Base-by-base conservation (phyloP, 768 basidiomycete genomes). In the Mycena indigotica region DNA sequence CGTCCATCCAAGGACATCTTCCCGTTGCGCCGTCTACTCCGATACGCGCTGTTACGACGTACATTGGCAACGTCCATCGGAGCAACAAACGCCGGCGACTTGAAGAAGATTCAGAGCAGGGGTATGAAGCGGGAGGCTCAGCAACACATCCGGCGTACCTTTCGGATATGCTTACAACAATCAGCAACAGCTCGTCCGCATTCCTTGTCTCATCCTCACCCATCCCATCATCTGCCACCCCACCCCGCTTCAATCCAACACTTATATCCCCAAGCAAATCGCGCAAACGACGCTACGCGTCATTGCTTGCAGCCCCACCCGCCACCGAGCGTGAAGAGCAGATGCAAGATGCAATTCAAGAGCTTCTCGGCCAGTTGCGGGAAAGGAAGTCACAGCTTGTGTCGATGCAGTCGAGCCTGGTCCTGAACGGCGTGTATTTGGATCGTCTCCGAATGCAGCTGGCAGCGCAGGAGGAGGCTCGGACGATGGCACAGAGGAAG, bases 21-120 rank as follows among this genome's bases (percentile, higher is more conserved):
- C 73, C 71, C n/a, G 39, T 73, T 2, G 46, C 55, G 10, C 69
- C 59, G 21, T 58, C 53, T 50, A 62, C 53, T 5, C 58, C 58
- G 4, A 29, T 59, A 5, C 53, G 58, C 1, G 58, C 50, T 1
- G 53, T 59, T 12, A 55, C 58, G 1, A 21, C 50, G 8, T 49
- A 59, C 39, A 50, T 56, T 17, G 16, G 28, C 39, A 5, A 44
- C 23, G 17, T 30, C 15, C n/a, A 50, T 21, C 16, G 28, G 2
- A 2, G 4, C 16, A 32, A 41, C 15, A 32, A 52, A 30, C 51
- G 53, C 16, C 25, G 39, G 28, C 41, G 50, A 35, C 2, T n/a
- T 38, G 29, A 26, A 39, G 13, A 8, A 23, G 32, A 29, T 21
- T 26, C 17, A 39, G 4, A 41, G 35, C 12, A 8, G n/a, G 5